Conservation (phyloP, 2,329 filamentous ascomycete genomes). For the Lachnellula hyalina region DNA sequence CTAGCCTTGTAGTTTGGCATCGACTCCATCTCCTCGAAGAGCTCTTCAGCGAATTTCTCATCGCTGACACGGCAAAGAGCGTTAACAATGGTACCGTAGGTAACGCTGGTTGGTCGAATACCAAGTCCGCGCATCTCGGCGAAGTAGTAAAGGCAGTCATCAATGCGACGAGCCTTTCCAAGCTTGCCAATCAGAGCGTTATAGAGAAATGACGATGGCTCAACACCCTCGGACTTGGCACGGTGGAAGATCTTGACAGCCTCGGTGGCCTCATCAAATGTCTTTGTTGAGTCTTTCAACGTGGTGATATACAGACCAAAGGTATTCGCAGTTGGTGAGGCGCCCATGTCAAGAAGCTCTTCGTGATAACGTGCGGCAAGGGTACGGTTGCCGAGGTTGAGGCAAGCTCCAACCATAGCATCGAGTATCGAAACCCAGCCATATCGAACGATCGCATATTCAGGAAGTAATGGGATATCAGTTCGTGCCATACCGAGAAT, state of each 20-base stretch:
- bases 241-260: conserved; percentile 96
- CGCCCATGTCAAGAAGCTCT: conserved; percentile 84
- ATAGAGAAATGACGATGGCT: conserved; percentile 95
- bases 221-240: conserved; percentile 87
- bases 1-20: conserved; percentile 99
- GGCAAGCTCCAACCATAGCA: conserved; percentile 89
- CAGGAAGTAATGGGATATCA: conserved; percentile 78
- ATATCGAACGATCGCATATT: conserved; percentile 84
- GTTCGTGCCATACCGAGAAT: conserved; percentile 83
- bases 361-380: conserved; percentile 84
- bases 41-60: conserved; percentile 93
- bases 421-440: conserved; percentile 97
- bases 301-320: conserved; percentile 99
- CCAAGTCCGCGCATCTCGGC: conserved; percentile 91
- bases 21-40: conserved; percentile 98
- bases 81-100: conserved; percentile 97
- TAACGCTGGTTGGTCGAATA: conserved; percentile 94
- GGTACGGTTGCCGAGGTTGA: conserved; percentile 74
- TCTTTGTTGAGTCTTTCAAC: conserved; percentile 93
- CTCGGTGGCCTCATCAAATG: conserved; percentile 94
- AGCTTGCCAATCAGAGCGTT: conserved; percentile 98
- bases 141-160: conserved; percentile 97
- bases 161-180: conserved; percentile 93
- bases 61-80: conserved; percentile 95
- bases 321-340: conserved; percentile 91